Base-by-base conservation (phyloP, 495 filamentous ascomycete species). In the Zalerion maritima region DNA sequence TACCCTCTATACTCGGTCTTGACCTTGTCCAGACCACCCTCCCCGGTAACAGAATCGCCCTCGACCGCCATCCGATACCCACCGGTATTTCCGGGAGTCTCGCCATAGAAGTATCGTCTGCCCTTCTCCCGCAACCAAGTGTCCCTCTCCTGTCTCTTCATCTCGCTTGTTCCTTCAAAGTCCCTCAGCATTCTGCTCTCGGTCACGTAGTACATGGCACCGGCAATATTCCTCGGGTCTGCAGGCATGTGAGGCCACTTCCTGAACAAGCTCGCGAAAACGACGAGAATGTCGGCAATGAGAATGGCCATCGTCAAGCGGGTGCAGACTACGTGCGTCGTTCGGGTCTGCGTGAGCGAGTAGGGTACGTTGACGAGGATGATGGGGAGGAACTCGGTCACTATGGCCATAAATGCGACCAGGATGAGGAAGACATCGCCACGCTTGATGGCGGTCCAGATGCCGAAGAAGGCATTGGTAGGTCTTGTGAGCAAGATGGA, bases 171-270 rank as follows among this genome's bases (percentile, higher is more conserved):
- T n/a, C 45, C 49, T 14, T 43, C 36, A 13, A 57, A 34, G 16
- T 46, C 36, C 3, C 28, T 26, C 32, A 47, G 26, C 35, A 51
- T 38, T 10, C 21, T 31, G 4, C 41, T 44, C 26, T 43, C 32
- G 9, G 43, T 42, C 0, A 56, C 47, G 16, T 56, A 56, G 21
- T 36, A 56, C 43, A 52, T 19, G 22, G 40, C 18, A 4, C 52
- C 52, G 2, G 42, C 42, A 15, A 56, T 46, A 17, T 27, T 41
- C 6, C 47, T 33, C 25, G 52, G 52, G 18, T 54, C 50, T 11
- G 46, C 45, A 1, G 52, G 52, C 50, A 56, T 49, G 2, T 42
- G 43, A 11, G 52, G 52, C 37, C 46, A 56, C 1, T 37, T 29
- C 12, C 46, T 30, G 12, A 43, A 43, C 28, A 54, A 47, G 1